Base-by-base conservation (phyloP, 805 yeast species). In the Cyberlindnera samutprakarnensis region DNA sequence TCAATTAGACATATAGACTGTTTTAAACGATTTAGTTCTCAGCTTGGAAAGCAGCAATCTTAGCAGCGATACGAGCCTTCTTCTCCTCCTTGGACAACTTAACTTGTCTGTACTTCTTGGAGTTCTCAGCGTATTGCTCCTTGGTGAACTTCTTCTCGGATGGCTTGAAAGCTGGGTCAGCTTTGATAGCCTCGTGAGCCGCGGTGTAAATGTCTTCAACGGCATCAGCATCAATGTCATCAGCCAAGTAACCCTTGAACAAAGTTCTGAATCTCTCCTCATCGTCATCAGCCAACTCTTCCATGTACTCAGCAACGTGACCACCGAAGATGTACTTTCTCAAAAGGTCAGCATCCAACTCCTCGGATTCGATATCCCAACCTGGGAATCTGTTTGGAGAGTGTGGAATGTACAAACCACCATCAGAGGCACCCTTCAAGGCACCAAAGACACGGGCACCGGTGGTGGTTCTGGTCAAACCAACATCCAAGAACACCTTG, bases 331-430 rank as follows among this genome's bases (percentile, higher is more conserved):
- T 92, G 94, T 92, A 92, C 72, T 85, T 86, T 86, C 96, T 86
- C 68, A 92, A 79, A 54, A 78, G 69, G 65, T 92, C 98, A 58
- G 96, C 86, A 64, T 92, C 98, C 59, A 92, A 79, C 75, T 92
- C 98, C 76, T 92, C 95, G 58, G 81, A 62, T 77, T 92, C 98
- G 59, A 90, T 85, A 70, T 92, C 98, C 94, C 90, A 92, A 75
- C 98, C 98, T 71, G 98, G 98, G 95, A 88, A 92, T 82, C 98
- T 88, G 79, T 88, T 88, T 64, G 95, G 84, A 57, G 95, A 86
- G 88, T 92, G 98, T 55, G 98, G 98, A 64, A 92, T 75, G 88
- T 83, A 86, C 61, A 92, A 76, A 59, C 98, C 98, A 84, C 98
- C 98, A 67, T 92, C 98, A 48, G 97, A 90, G 62, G 98, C 98